A percentile compares a stretch with the other conserved stretches of the same genome.
These are phyloP conservation scores for Aspergillus sclerotiicarbonarius DNA, from an alignment of 495 filamentous ascomycete species.

Conservation along the genomic window DNA sequence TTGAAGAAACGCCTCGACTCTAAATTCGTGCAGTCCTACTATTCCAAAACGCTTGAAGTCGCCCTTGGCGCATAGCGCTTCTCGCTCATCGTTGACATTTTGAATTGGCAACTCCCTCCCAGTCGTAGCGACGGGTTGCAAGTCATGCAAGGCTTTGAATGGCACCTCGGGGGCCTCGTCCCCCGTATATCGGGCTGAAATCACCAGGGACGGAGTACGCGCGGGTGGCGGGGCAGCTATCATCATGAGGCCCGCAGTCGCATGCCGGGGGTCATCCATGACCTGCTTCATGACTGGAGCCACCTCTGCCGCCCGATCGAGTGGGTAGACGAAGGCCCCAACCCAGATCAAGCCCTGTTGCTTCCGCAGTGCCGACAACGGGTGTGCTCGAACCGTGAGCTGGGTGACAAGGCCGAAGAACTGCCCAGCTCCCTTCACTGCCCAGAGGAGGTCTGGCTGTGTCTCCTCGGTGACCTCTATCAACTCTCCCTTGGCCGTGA, in stretches of 20 bases:
- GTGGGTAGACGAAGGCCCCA: neutral
- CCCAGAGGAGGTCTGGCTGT: neutral
- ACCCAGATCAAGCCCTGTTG: neutral
- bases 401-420: constrained; percentile 2
- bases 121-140: neutral
- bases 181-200: neutral
- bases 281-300: neutral
- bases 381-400: neutral
- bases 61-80: constrained; percentile 1
- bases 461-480: neutral
- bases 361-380: neutral
- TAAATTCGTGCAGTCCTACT: neutral
- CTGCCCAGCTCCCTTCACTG: neutral
- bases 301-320: neutral
- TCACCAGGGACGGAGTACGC: neutral
- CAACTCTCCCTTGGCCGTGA: neutral
- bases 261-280: neutral
- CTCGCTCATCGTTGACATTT: neutral
- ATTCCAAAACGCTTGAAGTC: neutral
- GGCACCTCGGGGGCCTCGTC: neutral
- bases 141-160: neutral
- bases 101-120: neutral
- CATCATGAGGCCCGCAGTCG: neutral
- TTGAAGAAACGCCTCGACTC: neutral
- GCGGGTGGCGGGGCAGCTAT: neutral